Conservation (phyloP, 2,329 filamentous ascomycete genomes). For the Botrytis hyacinthi region DNA sequence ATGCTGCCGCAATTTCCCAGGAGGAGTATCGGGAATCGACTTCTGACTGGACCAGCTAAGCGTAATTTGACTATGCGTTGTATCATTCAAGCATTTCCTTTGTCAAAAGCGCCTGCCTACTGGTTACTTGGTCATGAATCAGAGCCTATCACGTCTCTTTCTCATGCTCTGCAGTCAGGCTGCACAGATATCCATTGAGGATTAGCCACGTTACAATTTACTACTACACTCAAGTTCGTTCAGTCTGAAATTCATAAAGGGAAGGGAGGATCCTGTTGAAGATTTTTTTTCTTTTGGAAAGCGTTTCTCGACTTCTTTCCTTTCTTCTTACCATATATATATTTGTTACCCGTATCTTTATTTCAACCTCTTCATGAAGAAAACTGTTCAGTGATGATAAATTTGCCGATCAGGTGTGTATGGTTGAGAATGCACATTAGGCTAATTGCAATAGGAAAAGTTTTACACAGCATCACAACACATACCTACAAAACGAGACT, state of each 20-base stretch:
- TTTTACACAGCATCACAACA: conserved; percentile 12
- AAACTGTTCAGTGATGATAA: conserved; percentile 19
- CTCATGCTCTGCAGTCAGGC: conserved; percentile 37
- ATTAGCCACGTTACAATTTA: conserved; percentile 38
- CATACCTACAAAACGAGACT: conserved; percentile 8
- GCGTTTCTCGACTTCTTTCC: conserved; percentile 22
- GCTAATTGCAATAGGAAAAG: conserved; percentile 19
- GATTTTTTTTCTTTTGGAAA: conserved; percentile 16
- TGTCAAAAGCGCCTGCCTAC: conserved; percentile 38
- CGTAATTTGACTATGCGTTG: conserved; percentile 39
- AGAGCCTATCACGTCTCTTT: conserved; percentile 37
- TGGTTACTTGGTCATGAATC: conserved; percentile 33
- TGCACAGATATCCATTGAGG: conserved; percentile 37
- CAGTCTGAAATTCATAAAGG: conserved; percentile 35
- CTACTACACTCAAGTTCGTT: conserved; percentile 32
- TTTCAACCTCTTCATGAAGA: conserved; percentile 7
- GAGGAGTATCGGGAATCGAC: conserved; percentile 33
- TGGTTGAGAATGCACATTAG: conserved; percentile 12
- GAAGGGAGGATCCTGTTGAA: conserved; percentile 23
- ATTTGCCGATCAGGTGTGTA: conserved; percentile 14
- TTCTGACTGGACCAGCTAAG: conserved; percentile 39
- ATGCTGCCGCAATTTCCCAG: conserved; percentile 29
- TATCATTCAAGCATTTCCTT: conserved; percentile 40
- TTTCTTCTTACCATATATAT: conserved; percentile 11
- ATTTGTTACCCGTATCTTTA: conserved; percentile 7